Evolutionary conservation across 352 stramenopile species (phyloP).

Genomic region (Globisporangium spiculum): DNA sequence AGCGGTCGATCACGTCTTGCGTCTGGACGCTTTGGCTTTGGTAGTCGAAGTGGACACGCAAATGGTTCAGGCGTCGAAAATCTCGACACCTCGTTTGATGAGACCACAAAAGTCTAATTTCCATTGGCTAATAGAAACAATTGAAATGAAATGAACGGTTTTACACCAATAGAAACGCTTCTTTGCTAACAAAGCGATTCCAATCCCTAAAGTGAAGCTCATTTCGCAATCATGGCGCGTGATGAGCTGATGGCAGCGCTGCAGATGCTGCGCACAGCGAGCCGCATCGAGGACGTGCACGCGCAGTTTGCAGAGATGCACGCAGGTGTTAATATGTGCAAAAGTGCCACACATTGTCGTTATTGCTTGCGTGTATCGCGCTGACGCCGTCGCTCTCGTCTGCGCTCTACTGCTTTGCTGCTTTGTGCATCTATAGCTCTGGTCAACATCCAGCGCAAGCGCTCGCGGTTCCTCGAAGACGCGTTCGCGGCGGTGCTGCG

Average conservation of each 20-base stretch:
- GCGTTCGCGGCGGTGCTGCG: constrained; percentile 48
- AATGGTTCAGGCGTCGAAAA: too few species aligned
- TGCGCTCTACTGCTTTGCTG: not conserved
- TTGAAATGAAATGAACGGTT: not conserved
- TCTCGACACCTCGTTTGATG: too few species aligned
- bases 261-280: constrained; percentile 14
- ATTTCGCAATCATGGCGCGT: constrained; percentile 10
- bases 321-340: not conserved
- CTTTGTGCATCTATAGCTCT: constrained; percentile 31
- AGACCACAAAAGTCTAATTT: too few species aligned
- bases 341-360: too few species aligned
- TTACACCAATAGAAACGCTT: not conserved
- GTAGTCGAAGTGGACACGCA: too few species aligned
- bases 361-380: not conserved
- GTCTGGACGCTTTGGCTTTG: too few species aligned
- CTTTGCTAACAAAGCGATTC: too few species aligned
- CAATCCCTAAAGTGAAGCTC: not conserved
- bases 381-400: not conserved
- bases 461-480: constrained; percentile 69
- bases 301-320: constrained; percentile 10
- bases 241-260: constrained; percentile 17
- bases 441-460: constrained; percentile 51
- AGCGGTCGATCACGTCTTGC: too few species aligned
- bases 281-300: not conserved
- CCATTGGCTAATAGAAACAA: too few species aligned